phyloP scores from a whole-genome alignment of 495 filamentous ascomycete species.

The Penicillium longicatenatum region DNA sequence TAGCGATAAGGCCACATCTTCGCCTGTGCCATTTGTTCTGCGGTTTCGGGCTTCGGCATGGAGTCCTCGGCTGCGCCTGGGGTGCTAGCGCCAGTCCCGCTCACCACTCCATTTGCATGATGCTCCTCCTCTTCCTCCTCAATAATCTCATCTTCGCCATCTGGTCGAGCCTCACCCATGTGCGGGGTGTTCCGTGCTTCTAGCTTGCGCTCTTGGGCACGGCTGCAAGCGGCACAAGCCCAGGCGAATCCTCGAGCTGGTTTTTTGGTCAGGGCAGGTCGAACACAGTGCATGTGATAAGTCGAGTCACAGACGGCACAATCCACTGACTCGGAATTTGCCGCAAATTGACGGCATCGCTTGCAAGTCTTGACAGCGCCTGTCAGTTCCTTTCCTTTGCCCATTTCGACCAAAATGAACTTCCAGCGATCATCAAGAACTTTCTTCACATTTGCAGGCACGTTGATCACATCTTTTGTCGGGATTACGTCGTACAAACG shows the following conservation, averaged over 20 bases:
- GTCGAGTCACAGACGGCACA: slow-evolving; percentile 93
- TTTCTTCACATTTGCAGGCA: slow-evolving; percentile 89
- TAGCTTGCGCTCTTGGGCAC: slow-evolving; percentile 87
- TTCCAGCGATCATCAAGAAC: slow-evolving; percentile 95
- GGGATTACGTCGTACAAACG: slow-evolving; percentile 97
- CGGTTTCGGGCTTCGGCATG: slow-evolving; percentile 70
- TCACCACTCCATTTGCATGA: slow-evolving; percentile 41
- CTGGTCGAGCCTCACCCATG: slow-evolving; percentile 51
- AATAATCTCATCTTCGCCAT: slow-evolving; percentile 78
- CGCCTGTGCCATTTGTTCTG: slow-evolving; percentile 88
- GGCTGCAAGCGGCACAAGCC: slow-evolving; percentile 94
- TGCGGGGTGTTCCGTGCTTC: slow-evolving; percentile 87
- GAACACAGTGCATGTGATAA: slow-evolving; percentile 98
- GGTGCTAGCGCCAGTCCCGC: slow-evolving; percentile 59
- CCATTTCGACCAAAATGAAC: slow-evolving; percentile 89
- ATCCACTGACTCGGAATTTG: slow-evolving; percentile 94
- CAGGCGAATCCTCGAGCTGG: slow-evolving; percentile 97
- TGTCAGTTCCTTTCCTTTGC: slow-evolving; percentile 90
- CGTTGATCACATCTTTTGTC: slow-evolving; percentile 89
- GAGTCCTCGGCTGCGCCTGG: slow-evolving; percentile 55
- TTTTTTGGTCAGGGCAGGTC: slow-evolving; percentile 90
- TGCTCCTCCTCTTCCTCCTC: slow-evolving; percentile 72
- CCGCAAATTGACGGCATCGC: slow-evolving; percentile 84
- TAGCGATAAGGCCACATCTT: slow-evolving; percentile 97
- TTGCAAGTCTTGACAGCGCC: slow-evolving; percentile 97